Conservation (phyloP, 2,329 filamentous ascomycete species). For the Dothistroma septosporum region DNA sequence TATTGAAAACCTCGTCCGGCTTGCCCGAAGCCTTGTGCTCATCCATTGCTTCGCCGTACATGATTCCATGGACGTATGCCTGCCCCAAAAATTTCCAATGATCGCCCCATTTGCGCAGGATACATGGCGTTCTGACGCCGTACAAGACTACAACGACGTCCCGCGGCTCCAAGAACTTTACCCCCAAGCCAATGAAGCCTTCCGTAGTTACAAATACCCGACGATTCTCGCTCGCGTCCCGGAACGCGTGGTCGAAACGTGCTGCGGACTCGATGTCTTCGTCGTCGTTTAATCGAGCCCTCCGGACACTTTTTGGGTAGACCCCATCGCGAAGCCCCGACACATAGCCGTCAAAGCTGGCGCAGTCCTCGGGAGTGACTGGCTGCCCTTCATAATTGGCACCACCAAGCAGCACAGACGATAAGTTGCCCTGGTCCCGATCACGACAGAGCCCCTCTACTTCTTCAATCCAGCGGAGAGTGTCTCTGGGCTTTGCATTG, state of each 20-base stretch:
- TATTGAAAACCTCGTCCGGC: not conserved
- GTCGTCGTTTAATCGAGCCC: not conserved
- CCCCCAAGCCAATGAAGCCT: not conserved
- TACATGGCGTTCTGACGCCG: not conserved
- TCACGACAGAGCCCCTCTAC: not conserved
- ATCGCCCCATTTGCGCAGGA: not conserved
- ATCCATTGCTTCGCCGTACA: not conserved
- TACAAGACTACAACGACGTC: not conserved
- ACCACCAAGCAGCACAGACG: not conserved
- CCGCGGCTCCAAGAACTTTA: not conserved
- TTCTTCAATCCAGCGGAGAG: not conserved
- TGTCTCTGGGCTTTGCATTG: not conserved
- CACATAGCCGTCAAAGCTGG: not conserved
- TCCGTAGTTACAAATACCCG: too few species aligned
- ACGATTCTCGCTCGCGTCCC: too few species aligned
- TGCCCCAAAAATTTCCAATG: not conserved
- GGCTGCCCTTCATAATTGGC: not conserved
- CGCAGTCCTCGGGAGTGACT: not conserved
- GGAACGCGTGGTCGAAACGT: too few species aligned
- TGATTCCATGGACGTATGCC: constrained; percentile 2
- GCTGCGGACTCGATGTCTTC: too few species aligned
- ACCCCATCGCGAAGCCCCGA: not conserved
- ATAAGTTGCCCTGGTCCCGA: not conserved
- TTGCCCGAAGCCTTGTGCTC: not conserved
- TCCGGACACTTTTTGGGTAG: not conserved